Base-by-base conservation (phyloP, 768 basidiomycete genomes). In the Suillus subalutaceus region DNA sequence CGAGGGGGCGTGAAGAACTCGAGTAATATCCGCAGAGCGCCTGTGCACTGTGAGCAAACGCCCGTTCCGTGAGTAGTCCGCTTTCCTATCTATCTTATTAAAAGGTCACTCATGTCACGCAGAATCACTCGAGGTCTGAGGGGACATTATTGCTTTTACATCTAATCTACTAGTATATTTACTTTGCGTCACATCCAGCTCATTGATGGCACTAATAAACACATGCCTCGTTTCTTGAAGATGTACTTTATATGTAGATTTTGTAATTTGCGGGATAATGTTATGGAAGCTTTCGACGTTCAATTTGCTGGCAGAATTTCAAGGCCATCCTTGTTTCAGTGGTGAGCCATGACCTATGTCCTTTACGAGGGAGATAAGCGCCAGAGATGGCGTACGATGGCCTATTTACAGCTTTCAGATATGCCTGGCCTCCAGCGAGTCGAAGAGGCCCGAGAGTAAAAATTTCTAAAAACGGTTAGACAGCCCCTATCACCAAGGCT, bases 351-450 rank as follows among this genome's bases (percentile, higher is more conserved):
- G 35, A 35, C 35, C 35, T 6, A 35, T 6, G 35, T 35, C 35
- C 35, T 35, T 35, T 35, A 35, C 35, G 35, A 35, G 15, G 16
- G 38, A 40, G 41, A 48, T 30, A 6, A 26, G 13, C 6, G 23
- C 23, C 15, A 50, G 23, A 26, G 23, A 23, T 26, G 48, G 50
- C 23, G 13, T 13, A 13, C n/a, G 44, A 46, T 46, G 13, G 5
- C 40, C 0, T 16, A 41, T 16, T 6, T n/a, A 4, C 46, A 48
- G 48, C 48, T 50, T 50, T 50, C 48, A 18, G 56, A 30, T 12
- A 52, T 32, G 35, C 15, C 62, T 7, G 6, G 70, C 69, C 68
- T 69, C 63, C 4, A 5, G 41, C 1, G 41, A 18, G 16, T n/a
- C 35, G 6, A 6, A 6, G 35, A 35, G 35, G 6, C 35, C 35